Conservation (phyloP, 768 basidiomycete species). For the Clitopilus hobsonii region DNA sequence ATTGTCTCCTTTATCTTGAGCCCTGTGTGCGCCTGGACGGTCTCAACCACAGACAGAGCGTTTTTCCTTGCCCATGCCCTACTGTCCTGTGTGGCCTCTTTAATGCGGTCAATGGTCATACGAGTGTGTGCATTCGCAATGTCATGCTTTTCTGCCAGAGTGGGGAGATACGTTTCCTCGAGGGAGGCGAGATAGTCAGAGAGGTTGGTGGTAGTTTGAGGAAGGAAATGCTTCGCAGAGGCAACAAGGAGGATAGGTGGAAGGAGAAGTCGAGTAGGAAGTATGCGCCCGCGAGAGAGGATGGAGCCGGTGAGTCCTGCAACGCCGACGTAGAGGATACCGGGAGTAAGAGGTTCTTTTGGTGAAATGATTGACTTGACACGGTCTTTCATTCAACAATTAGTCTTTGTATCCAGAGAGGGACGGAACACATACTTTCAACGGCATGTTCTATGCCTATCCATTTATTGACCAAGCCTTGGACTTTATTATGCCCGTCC, state of each 20-base stretch:
- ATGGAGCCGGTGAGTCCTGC: slow-evolving; percentile 87
- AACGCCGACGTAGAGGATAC: slow-evolving; percentile 86
- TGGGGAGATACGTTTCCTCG: slow-evolving; percentile 69
- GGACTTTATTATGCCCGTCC: slow-evolving; percentile 61
- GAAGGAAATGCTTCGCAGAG: slow-evolving; percentile 82
- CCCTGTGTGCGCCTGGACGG: slow-evolving; percentile 66
- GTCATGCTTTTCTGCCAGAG: slow-evolving; percentile 62
- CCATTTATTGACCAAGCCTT: slow-evolving; percentile 74
- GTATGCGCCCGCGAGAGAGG: slow-evolving; percentile 69
- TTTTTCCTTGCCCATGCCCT: slow-evolving; percentile 39
- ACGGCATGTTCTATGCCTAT: slow-evolving; percentile 81
- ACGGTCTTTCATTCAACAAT: slow-evolving; percentile 49
- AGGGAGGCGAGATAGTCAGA: slow-evolving; percentile 58
- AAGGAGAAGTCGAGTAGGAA: slow-evolving; percentile 65
- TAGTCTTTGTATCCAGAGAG: not conserved
- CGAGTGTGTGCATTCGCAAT: slow-evolving; percentile 54
- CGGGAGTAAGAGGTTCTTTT: slow-evolving; percentile 82
- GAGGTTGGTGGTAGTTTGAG: slow-evolving; percentile 72
- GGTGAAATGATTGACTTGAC: slow-evolving; percentile 79
- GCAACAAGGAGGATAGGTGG: slow-evolving; percentile 71
- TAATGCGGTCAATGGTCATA: slow-evolving; percentile 56
- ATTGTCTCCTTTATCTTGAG: slow-evolving; percentile 63
- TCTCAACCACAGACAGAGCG: slow-evolving; percentile 42
- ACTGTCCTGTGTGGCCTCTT: slow-evolving; percentile 45
- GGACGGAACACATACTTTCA: slow-evolving; percentile 49